These are phyloP conservation scores for Fennellomyces sp. DNA, from an alignment of 371 early-diverging fungal genomes.

Conservation along the genomic window DNA sequence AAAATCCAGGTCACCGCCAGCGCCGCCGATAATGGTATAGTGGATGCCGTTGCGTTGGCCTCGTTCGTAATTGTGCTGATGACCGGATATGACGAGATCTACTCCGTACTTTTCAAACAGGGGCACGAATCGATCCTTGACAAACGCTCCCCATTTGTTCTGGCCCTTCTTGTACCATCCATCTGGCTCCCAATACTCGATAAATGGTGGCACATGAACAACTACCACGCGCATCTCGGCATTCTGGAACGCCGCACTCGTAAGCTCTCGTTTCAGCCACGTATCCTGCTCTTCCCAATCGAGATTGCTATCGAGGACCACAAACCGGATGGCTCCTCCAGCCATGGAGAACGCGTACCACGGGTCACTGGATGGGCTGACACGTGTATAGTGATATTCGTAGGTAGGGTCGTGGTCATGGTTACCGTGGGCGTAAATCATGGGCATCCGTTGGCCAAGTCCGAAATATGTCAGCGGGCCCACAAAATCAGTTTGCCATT, in stretches of 20 bases:
- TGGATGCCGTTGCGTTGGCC: slow-evolving; percentile 54
- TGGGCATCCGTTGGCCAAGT: slow-evolving; percentile 61
- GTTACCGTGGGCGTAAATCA: slow-evolving; percentile 79
- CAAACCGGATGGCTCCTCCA: slow-evolving; percentile 62
- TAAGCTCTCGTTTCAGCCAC: slow-evolving; percentile 65
- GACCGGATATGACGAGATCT: slow-evolving; percentile 80
- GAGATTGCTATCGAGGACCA: slow-evolving; percentile 73
- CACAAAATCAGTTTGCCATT: slow-evolving; percentile 78
- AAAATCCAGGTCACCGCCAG: slow-evolving; percentile 73
- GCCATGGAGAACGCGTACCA: slow-evolving; percentile 71
- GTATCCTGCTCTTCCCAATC: slow-evolving; percentile 63
- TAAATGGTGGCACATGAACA: slow-evolving; percentile 80
- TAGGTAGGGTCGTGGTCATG: slow-evolving; percentile 67
- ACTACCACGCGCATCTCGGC: slow-evolving; percentile 72
- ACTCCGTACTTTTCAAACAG: slow-evolving; percentile 68
- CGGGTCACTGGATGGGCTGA: slow-evolving; percentile 26
- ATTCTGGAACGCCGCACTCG: slow-evolving; percentile 49
- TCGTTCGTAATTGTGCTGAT: slow-evolving; percentile 82
- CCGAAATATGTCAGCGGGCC: slow-evolving; percentile 61
- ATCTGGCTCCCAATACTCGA: slow-evolving; percentile 80
- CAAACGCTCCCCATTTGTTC: slow-evolving; percentile 74
- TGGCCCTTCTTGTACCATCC: slow-evolving; percentile 70
- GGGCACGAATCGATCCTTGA: slow-evolving; percentile 67
- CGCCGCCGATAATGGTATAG: slow-evolving; percentile 79
- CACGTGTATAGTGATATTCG: slow-evolving; percentile 51